Conservation (phyloP, 1,284 basidiomycete species). For the Cutaneotrichosporon mucoides region DNA sequence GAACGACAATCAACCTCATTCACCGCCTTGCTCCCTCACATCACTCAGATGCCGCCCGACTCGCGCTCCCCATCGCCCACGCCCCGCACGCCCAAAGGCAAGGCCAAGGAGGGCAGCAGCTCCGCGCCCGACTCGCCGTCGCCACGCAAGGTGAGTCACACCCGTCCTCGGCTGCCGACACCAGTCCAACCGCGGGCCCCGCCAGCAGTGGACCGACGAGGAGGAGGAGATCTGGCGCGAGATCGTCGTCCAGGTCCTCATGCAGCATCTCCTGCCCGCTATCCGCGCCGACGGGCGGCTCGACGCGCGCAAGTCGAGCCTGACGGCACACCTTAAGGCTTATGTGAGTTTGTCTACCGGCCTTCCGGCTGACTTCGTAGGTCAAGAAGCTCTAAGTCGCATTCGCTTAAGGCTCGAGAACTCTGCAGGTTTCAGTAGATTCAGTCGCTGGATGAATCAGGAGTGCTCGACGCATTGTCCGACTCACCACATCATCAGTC, state of each 20-base stretch:
- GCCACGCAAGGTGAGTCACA: neutral
- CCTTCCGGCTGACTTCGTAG: constrained; percentile 2
- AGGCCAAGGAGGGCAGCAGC: no score
- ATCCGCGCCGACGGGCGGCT: constrained; percentile 30
- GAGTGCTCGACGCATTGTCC: neutral
- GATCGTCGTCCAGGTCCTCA: constrained; percentile 12
- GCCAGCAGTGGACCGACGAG: constrained; percentile 20
- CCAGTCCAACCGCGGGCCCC: neutral
- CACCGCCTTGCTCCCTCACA: no score
- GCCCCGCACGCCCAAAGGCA: no score
- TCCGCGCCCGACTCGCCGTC: neutral
- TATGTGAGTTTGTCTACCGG: constrained; percentile 21
- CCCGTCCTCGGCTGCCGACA: neutral
- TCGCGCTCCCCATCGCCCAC: no score
- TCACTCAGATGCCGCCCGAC: no score
- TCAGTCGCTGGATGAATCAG: neutral
- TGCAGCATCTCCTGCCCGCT: constrained; percentile 11
- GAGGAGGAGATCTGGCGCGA: constrained; percentile 27
- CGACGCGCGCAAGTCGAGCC: constrained; percentile 16
- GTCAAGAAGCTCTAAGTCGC: neutral
- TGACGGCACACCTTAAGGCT: constrained; percentile 25
- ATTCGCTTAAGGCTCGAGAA: neutral
- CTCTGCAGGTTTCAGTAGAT: neutral
- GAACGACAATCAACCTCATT: no score
- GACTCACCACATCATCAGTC: neutral